Evolutionary conservation across 164 flowering plant genomes (phyloP), one percentile per base, ranked within the genome.

Genomic region (Aristolochia contorta): DNA sequence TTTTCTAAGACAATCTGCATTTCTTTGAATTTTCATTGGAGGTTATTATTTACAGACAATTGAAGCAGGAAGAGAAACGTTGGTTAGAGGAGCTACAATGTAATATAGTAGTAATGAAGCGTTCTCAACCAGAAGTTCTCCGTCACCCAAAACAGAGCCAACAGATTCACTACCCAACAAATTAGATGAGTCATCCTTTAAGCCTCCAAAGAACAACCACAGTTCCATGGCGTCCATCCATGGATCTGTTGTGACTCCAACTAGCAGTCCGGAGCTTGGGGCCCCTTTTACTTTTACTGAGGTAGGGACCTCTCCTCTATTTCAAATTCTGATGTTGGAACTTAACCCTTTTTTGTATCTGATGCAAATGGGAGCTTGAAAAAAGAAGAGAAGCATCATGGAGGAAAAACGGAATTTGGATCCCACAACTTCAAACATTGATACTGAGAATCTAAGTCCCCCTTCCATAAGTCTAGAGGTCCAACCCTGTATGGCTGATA

Each of bases 11-110:
- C 43, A 2, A 27, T 27, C 5, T 37, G 7, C 1, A 3, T 37
- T 37, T 7, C 10, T 37, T 37, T 6, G 12, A 37, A 37, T 37
- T 37, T 37, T 37, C 43, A 37, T 27, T 41, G 43, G 21, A 22
- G 16, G 33, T 24, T 16, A 9, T 62, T 19, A 33, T 19, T 61
- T 47, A 59, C 84, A 92, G 98, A 56, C 69, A 63, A 30, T 77
- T 92, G 59, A 84, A 84, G 67, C 69, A 73, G 16, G 98, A 92
- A 72, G 84, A 71, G 61, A 82, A 76, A 68, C 62, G 63, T 66
- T 92, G 97, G 79, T 78, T 86, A 82, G 89, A 83, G 58, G 86
- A 84, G 63, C 80, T 92, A 49, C 85, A 84, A 48, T 92, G 98
- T 76, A 92, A 92, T 66, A 74, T 92, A 66, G 90, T 92, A 18